Conservation (phyloP, 2,329 filamentous ascomycete genomes). For the Beauveria scarabaeidicola region DNA sequence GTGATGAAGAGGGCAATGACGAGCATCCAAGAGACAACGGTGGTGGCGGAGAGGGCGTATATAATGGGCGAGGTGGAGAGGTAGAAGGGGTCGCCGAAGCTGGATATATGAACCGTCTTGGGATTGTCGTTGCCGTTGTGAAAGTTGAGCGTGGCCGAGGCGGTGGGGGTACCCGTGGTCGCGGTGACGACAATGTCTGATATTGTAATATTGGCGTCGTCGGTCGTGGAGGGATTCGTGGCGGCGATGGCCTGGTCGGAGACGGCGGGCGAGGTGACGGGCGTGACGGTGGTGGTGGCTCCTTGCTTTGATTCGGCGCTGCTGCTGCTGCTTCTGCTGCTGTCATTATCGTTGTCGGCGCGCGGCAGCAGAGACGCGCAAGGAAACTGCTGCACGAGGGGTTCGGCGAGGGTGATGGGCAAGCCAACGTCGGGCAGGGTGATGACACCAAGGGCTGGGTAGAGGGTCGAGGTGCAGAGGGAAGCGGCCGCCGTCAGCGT, state of each 20-base stretch:
- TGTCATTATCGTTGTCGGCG: conserved; percentile 7
- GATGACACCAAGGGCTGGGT: conserved; percentile 38
- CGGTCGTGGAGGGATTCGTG: conserved; percentile 31
- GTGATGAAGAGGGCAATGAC: conserved; percentile 92
- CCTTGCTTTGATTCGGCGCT: neutral
- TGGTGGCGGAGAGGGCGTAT: conserved; percentile 86
- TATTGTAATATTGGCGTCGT: conserved; percentile 22
- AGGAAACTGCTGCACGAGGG: conserved; percentile 44
- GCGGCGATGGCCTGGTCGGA: conserved; percentile 22
- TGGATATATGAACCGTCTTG: conserved; percentile 37
- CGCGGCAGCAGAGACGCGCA: conserved; percentile 21
- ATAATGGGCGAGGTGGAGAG: conserved; percentile 87
- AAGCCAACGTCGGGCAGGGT: conserved; percentile 42
- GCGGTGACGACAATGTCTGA: conserved; percentile 3
- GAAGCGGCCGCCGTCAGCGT: conserved; percentile 23
- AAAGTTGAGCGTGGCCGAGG: conserved; percentile 16
- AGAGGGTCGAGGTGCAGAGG: conserved; percentile 32
- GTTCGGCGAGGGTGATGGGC: conserved; percentile 48
- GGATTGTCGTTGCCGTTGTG: conserved; percentile 20
- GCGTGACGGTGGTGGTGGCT: neutral
- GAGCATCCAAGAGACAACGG: conserved; percentile 83
- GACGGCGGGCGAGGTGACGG: neutral
- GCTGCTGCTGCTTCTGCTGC: neutral
- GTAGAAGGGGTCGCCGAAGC: conserved; percentile 82
- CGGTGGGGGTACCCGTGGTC: conserved; percentile 9